Base-by-base conservation (phyloP, 805 yeast genomes). In the Candida ovalis region DNA sequence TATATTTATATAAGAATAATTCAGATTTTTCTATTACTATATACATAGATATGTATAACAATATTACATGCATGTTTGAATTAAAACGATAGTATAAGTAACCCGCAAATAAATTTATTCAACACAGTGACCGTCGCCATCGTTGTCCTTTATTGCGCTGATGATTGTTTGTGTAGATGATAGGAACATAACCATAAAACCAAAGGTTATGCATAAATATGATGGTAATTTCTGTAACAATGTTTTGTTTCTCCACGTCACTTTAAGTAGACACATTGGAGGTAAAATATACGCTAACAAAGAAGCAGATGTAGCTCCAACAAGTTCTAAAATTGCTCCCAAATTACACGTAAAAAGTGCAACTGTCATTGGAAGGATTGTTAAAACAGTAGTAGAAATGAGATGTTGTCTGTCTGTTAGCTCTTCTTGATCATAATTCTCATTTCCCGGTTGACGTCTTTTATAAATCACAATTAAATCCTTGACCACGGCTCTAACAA, bases 271-370 rank as follows among this genome's bases (percentile, higher is more conserved):
- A 58, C 97, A 91, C 63, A 84, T 63, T 3, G 97, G 96, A 0
- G 98, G 98, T 17, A 91, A 69, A 21, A 91, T 88, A 62, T 88
- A 91, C 0, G 98, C 97, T 85, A 92, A 84, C 35, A 87, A 72
- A 18, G 96, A 88, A 0, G 97, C 97, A 0, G 96, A 86, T 0
- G 96, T 86, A 0, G 97, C 91, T 1, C 98, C 98, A 28, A 89
- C 90, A 3, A 91, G 73, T 61, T 92, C 97, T 37, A 91, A 72
- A 25, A 92, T 84, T 12, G 94, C 86, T 1, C 98, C 98, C 47
- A 91, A 72, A 55, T 90, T 88, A 61, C 97, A 91, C 0, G 97
- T 88, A 48, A 82, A 67, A 28, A 92, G 69, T 0, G 97, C 76
- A 2, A 89, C 82, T 0, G 78, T 59, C 91, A 90, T 86, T 0